These are phyloP conservation scores for Aureobasidium musti DNA, from an alignment of 2,329 filamentous ascomycete species.

Conservation along the genomic window DNA sequence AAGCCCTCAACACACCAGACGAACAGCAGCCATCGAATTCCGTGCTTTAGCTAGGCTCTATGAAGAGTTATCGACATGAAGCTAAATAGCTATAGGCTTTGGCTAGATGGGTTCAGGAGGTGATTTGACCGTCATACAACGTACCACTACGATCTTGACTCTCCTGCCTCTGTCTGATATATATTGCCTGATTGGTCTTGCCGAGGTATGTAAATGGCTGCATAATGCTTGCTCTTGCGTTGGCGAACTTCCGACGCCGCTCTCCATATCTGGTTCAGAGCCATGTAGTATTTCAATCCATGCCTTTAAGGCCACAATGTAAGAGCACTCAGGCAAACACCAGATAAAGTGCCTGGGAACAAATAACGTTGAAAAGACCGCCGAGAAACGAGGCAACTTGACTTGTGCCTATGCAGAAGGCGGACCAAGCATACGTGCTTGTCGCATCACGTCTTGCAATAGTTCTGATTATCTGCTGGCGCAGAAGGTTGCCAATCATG, in stretches of 20 bases:
- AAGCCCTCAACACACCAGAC: slow-evolving; percentile 1
- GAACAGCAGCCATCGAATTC: slow-evolving; percentile 29
- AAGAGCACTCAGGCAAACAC: not conserved
- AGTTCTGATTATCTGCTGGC: not conserved
- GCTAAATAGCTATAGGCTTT: slow-evolving; percentile 58
- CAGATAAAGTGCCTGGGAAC: not conserved
- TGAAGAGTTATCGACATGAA: slow-evolving; percentile 69
- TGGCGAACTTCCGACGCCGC: slow-evolving; percentile 5
- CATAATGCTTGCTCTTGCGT: slow-evolving; percentile 14
- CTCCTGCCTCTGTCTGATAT: slow-evolving; percentile 24
- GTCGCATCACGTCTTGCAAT: not conserved
- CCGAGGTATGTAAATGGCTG: slow-evolving; percentile 26
- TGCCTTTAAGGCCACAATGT: slow-evolving; percentile 10
- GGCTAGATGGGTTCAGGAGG: slow-evolving; percentile 20
- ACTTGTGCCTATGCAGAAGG: not conserved
- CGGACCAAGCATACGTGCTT: not conserved
- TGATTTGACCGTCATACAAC: slow-evolving; percentile 27
- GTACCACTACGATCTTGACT: slow-evolving; percentile 28
- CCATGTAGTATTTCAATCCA: slow-evolving; percentile 7
- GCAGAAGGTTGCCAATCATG: not conserved
- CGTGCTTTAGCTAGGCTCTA: slow-evolving; percentile 54
- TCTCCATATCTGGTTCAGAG: not conserved
- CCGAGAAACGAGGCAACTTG: not conserved
- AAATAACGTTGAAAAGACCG: not conserved
- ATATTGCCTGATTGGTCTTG: slow-evolving; percentile 24